Evolutionary conservation across 2,329 filamentous ascomycete genomes (phyloP).

Genomic region (Biscogniauxia sp.): DNA sequence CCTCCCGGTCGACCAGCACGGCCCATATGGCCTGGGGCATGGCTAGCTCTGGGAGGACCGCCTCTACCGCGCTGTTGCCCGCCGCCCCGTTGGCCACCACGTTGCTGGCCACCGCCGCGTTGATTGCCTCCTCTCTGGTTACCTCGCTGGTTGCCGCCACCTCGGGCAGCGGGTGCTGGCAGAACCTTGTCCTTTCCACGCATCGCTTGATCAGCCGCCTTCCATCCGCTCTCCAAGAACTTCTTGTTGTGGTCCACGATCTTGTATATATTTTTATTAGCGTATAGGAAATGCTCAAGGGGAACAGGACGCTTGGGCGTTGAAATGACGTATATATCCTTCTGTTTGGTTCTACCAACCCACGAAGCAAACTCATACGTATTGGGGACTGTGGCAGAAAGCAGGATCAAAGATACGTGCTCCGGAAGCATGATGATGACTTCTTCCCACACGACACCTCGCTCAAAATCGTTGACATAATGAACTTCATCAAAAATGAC

Average conservation of each 20-base stretch:
- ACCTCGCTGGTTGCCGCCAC: slow-evolving; percentile 51
- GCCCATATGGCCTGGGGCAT: slow-evolving; percentile 80
- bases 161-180: slow-evolving; percentile 40
- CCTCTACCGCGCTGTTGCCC: slow-evolving; percentile 55
- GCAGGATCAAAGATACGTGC: slow-evolving; percentile 89
- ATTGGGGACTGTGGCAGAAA: slow-evolving; percentile 96
- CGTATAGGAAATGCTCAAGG: slow-evolving; percentile 95
- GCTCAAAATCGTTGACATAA: slow-evolving; percentile 94
- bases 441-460: slow-evolving; percentile 98
- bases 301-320: slow-evolving; percentile 94
- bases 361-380: slow-evolving; percentile 97
- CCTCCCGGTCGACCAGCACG: slow-evolving; percentile 81
- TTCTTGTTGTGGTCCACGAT: slow-evolving; percentile 92
- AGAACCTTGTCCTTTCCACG: slow-evolving; percentile 73
- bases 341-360: slow-evolving; percentile 97
- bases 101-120: slow-evolving; percentile 48
- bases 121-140: slow-evolving; percentile 50
- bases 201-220: slow-evolving; percentile 80
- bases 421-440: slow-evolving; percentile 99
- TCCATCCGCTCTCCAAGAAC: slow-evolving; percentile 92
- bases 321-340: slow-evolving; percentile 98
- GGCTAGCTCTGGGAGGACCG: slow-evolving; percentile 57
- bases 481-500: slow-evolving; percentile 99
- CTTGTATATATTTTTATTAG: slow-evolving; percentile 86
- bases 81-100: slow-evolving; percentile 48